Evolutionary conservation across 2,329 filamentous ascomycete genomes (phyloP).

Genomic region (Pleomassaria siparia): DNA sequence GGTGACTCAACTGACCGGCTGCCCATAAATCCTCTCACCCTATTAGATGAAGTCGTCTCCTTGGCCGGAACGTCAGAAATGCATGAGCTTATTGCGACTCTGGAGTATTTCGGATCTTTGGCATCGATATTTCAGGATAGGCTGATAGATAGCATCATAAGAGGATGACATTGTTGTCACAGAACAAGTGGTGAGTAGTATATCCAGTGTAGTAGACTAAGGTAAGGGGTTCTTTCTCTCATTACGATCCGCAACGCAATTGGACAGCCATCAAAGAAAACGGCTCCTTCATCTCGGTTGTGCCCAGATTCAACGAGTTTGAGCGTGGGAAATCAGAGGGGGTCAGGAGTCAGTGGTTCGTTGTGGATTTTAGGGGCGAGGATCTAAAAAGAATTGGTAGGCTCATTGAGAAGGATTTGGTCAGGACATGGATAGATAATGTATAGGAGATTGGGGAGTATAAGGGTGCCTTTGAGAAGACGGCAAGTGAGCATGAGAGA

Average conservation of each 20-base stretch:
- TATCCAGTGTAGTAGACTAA: not conserved
- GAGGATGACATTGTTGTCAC: too few relatives aligned
- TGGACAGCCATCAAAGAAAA: slow-evolving; percentile 46
- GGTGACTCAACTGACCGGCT: not conserved
- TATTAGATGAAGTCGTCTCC: not conserved
- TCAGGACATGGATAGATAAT: slow-evolving; percentile 44
- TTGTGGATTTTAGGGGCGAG: slow-evolving; percentile 44
- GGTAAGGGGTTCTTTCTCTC: not conserved
- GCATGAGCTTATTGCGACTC: not conserved
- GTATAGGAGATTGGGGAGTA: slow-evolving; percentile 47
- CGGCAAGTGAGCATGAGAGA: slow-evolving; percentile 43
- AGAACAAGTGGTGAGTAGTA: not conserved
- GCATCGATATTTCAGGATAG: too few relatives aligned
- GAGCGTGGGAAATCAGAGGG: slow-evolving; percentile 28
- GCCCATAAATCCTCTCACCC: not conserved
- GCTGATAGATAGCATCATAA: too few relatives aligned
- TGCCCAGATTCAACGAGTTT: slow-evolving; percentile 29
- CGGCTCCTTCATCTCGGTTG: slow-evolving; percentile 45
- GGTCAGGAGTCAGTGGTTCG: slow-evolving; percentile 45
- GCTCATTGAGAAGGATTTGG: slow-evolving; percentile 44
- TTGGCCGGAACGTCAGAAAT: not conserved
- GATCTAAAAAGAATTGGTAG: slow-evolving; percentile 44
- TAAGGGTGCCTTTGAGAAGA: slow-evolving; percentile 43
- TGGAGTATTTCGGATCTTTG: too few relatives aligned
- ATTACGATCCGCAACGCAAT: slow-evolving; percentile 15